Evolutionary conservation across 345 rosid species (phyloP).

Genomic region (Eucalyptus paniculata): DNA sequence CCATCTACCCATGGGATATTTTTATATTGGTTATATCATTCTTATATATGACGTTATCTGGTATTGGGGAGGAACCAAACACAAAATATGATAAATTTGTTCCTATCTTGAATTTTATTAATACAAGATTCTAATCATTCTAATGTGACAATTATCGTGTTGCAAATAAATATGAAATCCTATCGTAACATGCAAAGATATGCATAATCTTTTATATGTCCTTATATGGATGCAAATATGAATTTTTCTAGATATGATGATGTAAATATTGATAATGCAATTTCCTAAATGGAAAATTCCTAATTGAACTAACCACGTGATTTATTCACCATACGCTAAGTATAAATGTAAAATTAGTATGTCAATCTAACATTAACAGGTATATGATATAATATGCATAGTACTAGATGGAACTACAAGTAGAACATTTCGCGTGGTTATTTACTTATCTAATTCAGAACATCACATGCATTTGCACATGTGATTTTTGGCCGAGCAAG

Average conservation of each 20-base stretch:
- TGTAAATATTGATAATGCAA: not conserved
- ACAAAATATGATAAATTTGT: too few species aligned
- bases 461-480: not conserved
- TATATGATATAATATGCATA: not conserved
- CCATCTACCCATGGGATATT: accelerated
- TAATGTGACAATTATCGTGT: not conserved
- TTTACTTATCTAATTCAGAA: not conserved
- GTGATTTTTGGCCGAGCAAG: not conserved
- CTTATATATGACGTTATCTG: too few species aligned
- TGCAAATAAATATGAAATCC: not conserved
- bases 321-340: not conserved
- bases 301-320: not conserved
- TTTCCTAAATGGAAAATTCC: not conserved
- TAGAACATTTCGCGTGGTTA: not conserved
- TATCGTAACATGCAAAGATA: not conserved
- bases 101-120: too few species aligned
- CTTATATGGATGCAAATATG: not conserved
- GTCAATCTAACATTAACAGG: not conserved
- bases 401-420: not conserved
- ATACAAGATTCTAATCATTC: not conserved
- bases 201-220: not conserved
- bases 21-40: too few species aligned
- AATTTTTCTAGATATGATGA: not conserved
- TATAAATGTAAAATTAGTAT: not conserved
- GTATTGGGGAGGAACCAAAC: too few species aligned